Evolutionary conservation across 2,329 filamentous ascomycete genomes (phyloP).

Genomic region (Madurella mycetomatis): DNA sequence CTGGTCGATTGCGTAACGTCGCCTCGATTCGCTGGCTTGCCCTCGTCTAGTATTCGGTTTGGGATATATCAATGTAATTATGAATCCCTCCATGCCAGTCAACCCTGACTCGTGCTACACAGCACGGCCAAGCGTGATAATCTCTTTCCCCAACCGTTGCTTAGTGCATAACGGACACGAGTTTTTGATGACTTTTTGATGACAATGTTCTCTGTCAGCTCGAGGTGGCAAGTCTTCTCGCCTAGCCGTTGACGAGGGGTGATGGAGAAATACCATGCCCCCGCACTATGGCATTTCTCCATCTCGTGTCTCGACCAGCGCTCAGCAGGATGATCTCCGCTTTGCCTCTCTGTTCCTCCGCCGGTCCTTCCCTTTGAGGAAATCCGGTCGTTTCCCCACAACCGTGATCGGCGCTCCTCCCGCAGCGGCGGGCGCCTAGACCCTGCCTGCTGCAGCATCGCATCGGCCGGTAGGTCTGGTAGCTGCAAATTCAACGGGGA

Average conservation of each 20-base stretch:
- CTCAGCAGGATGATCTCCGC: neutral
- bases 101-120: too few species aligned
- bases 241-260: too few species aligned
- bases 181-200: too few species aligned
- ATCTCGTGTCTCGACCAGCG: neutral
- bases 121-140: too few species aligned
- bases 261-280: too few species aligned
- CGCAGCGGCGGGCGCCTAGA: neutral
- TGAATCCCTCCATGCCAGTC: too few species aligned
- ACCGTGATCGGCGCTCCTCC: constrained; percentile 4
- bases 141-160: too few species aligned
- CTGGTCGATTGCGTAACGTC: constrained; percentile 1
- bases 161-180: too few species aligned
- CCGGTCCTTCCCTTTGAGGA: constrained; percentile 11
- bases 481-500: neutral
- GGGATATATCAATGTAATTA: too few species aligned
- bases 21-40: too few species aligned
- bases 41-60: neutral
- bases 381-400: constrained; percentile 14
- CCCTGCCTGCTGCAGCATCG: constrained; percentile 2
- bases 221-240: too few species aligned
- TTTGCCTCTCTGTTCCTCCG: neutral
- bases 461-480: neutral
- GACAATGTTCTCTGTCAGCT: too few species aligned
- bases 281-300: neutral